These are phyloP conservation scores for Aspergillus asperescens DNA, from an alignment of 495 filamentous ascomycete genomes.

Conservation along the genomic window DNA sequence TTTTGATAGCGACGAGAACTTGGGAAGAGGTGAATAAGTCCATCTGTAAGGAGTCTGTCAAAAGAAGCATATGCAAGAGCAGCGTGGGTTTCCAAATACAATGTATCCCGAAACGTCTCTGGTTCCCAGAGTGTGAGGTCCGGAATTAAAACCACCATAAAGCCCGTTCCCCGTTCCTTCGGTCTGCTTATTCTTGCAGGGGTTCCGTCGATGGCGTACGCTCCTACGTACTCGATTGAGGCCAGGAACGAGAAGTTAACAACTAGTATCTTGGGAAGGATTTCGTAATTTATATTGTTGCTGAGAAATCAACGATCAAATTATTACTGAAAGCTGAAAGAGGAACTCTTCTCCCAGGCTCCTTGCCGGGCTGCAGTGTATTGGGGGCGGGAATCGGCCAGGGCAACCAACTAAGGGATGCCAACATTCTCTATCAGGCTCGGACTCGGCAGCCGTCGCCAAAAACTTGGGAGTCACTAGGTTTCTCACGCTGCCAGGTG, in stretches of 20 bases:
- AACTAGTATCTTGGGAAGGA: background rate
- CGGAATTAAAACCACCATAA: background rate
- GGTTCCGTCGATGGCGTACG: conserved; percentile 3
- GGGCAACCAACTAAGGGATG: background rate
- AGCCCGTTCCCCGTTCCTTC: background rate
- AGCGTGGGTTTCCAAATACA: too few relatives aligned
- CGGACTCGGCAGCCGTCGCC: background rate
- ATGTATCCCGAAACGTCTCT: too few relatives aligned
- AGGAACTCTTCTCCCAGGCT: too few relatives aligned
- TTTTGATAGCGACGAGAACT: too few relatives aligned
- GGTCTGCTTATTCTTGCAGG: background rate
- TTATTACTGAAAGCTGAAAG: too few relatives aligned
- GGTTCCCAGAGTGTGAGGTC: background rate
- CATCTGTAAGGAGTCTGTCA: too few relatives aligned
- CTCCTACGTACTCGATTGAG: background rate
- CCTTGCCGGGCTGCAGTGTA: too few relatives aligned
- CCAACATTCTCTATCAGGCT: background rate
- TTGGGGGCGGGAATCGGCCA: background rate
- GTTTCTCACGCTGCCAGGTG: too few relatives aligned
- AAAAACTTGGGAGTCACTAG: background rate
- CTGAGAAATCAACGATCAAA: background rate
- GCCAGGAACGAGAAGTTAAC: background rate
- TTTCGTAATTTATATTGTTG: background rate
- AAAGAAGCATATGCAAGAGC: too few relatives aligned
- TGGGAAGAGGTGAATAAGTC: too few relatives aligned